Evolutionary conservation across 768 basidiomycete genomes (phyloP).

Genomic region (Hirschioporus abietinus): DNA sequence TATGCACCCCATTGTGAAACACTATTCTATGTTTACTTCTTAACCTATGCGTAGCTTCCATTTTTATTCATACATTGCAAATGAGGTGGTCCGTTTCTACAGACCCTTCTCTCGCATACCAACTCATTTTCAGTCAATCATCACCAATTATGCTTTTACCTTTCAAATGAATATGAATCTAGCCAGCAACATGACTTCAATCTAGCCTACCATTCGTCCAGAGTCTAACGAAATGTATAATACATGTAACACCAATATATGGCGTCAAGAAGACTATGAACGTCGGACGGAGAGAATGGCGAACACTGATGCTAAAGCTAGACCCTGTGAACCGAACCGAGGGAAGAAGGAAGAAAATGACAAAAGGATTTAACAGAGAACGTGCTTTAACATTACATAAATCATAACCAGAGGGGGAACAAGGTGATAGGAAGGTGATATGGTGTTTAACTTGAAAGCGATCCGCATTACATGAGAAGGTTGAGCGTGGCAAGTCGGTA

Average conservation of each 20-base stretch:
- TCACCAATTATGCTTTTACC: no score
- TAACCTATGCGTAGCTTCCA: neutral
- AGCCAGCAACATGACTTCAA: neutral
- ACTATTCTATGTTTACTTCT: neutral
- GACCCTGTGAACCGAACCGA: conserved; percentile 5
- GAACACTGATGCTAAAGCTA: neutral
- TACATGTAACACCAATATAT: neutral
- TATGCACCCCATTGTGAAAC: neutral
- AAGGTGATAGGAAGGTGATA: conserved; percentile 4
- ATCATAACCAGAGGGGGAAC: conserved; percentile 3
- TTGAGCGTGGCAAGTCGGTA: neutral
- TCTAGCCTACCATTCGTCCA: neutral
- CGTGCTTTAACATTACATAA: conserved; percentile 15
- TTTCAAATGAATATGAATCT: no score
- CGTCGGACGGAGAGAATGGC: neutral
- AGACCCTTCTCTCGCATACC: neutral
- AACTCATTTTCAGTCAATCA: neutral
- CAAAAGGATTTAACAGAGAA: conserved; percentile 9
- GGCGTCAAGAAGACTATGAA: neutral
- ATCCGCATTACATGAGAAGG: neutral
- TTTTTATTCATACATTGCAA: neutral
- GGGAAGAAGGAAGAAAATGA: conserved; percentile 7
- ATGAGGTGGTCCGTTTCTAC: neutral
- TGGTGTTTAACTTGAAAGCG: neutral
- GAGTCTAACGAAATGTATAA: neutral